Base-by-base conservation (phyloP, 2,329 filamentous ascomycete genomes). In the Fusarium humuli region DNA sequence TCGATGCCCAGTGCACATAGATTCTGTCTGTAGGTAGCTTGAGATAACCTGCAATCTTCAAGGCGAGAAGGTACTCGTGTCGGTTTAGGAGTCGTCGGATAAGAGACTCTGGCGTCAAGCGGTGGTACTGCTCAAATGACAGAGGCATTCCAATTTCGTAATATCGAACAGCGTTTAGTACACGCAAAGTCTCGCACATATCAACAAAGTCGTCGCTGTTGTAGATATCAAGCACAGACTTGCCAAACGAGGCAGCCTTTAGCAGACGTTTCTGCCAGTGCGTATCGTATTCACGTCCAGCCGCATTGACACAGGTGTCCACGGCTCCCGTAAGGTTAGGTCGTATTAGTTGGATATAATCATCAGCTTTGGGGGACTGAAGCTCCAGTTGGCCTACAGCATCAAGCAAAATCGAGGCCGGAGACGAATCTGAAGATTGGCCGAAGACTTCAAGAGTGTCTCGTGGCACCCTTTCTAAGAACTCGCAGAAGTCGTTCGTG, bases 171-270 rank as follows among this genome's bases (percentile, higher is more conserved):
- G 95, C 95, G 75, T 98, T 98, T 49, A 99, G 85, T 0, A 99
- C 94, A 18, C 96, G 91, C 18, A 99, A 83, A 1, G 91, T 96
- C 79, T 99, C 95, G 73, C 94, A 97, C 91, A 98, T 98, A 69
- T 98, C 95, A 57, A 99, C 96, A 80, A 98, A 99, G 71, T 99
- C 95, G 76, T 99, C 96, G 77, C 94, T 98, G 80, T 96, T 98
- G 81, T 98, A 99, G 14, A 98, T 90, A 75, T 98, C 96, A 6
- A 99, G 86, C 0, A 98, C 96, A 0, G 96, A 98, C 79, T 99
- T 99, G 66, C 96, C 96, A 78, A 98, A 98, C 0, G 95, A 98
- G 0, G 96, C 96, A 8, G 96, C 96, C 78, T 97, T 97, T n/a
- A 99, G 85, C 2, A 99, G 85, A 73, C 97, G 90, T 78, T 98